Conservation (phyloP, 305 asterid species). For the Rubia tinctorum region DNA sequence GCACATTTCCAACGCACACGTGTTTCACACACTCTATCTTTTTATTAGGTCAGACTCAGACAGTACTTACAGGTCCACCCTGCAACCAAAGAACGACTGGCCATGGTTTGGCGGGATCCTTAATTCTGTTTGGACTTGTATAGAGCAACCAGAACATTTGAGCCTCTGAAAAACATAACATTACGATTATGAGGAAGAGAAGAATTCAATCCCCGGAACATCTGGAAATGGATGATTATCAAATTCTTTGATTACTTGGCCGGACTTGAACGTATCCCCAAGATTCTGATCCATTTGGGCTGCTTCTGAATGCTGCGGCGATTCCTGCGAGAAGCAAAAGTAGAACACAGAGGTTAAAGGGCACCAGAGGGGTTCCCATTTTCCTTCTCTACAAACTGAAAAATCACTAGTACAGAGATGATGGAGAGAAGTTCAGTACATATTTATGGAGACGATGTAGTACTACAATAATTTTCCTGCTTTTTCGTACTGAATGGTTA, state of each 20-base stretch:
- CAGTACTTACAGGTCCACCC: slow-evolving; percentile 89
- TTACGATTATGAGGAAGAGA: background rate
- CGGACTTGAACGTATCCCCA: slow-evolving; percentile 98
- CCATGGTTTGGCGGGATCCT: slow-evolving; percentile 82
- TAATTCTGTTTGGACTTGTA: slow-evolving; percentile 68
- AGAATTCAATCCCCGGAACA: background rate
- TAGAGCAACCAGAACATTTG: slow-evolving; percentile 98
- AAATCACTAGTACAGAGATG: slow-evolving; percentile 1
- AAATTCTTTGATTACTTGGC: slow-evolving; percentile 47
- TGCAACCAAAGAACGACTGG: slow-evolving; percentile 96
- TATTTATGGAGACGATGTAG: background rate
- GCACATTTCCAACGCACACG: background rate
- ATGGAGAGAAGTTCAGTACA: background rate
- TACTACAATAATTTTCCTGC: background rate
- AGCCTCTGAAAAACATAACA: slow-evolving; percentile 50
- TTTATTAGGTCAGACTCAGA: too few species aligned
- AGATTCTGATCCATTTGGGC: slow-evolving; percentile 73
- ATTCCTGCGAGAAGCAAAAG: slow-evolving; percentile 25
- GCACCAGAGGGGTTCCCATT: slow-evolving; percentile 36
- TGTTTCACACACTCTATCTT: too few species aligned
- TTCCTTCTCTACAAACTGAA: background rate
- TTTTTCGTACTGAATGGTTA: background rate
- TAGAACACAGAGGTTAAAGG: slow-evolving; percentile 22
- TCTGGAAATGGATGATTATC: background rate
- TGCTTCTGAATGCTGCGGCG: slow-evolving; percentile 39